These are phyloP conservation scores for Ogataea henricii DNA, from an alignment of 805 yeast genomes.

Conservation along the genomic window DNA sequence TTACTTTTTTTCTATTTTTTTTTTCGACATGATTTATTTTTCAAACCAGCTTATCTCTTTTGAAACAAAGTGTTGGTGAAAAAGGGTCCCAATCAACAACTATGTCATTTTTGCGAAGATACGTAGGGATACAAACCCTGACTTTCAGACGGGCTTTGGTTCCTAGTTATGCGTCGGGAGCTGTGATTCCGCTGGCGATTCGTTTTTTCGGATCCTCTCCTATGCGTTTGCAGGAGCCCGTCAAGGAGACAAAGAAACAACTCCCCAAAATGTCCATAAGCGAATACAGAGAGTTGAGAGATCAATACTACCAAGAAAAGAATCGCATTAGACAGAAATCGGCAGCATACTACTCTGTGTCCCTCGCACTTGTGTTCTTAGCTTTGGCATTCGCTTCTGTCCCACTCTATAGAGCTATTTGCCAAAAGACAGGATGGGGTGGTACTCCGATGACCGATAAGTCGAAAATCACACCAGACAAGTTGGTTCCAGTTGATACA, in stretches of 20 bases:
- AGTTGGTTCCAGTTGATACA: constrained; percentile 83
- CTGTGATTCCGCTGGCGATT: not conserved
- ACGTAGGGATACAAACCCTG: not conserved
- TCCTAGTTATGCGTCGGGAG: not conserved
- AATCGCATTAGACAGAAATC: constrained; percentile 47
- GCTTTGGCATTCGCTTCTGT: constrained; percentile 89
- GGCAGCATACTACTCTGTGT: constrained; percentile 63
- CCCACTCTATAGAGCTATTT: constrained; percentile 86
- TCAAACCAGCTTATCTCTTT: not conserved
- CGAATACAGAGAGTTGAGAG: constrained; percentile 34
- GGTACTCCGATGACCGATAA: constrained; percentile 92
- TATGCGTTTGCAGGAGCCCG: constrained; percentile 2
- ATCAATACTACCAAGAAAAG: constrained; percentile 28
- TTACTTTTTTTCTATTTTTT: no score
- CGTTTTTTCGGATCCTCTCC: constrained; percentile 8
- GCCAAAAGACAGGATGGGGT: constrained; percentile 95
- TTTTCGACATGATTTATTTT: not conserved
- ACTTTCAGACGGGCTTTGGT: not conserved
- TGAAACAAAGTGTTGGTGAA: not conserved
- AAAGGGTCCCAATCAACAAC: not conserved
- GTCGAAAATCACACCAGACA: constrained; percentile 79
- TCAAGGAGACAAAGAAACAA: constrained; percentile 12
- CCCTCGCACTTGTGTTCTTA: constrained; percentile 68
- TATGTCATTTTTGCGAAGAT: not conserved
- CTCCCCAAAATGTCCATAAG: constrained; percentile 35